Conservation (phyloP, 73 alveolate species). For the Stentor coeruleus region DNA sequence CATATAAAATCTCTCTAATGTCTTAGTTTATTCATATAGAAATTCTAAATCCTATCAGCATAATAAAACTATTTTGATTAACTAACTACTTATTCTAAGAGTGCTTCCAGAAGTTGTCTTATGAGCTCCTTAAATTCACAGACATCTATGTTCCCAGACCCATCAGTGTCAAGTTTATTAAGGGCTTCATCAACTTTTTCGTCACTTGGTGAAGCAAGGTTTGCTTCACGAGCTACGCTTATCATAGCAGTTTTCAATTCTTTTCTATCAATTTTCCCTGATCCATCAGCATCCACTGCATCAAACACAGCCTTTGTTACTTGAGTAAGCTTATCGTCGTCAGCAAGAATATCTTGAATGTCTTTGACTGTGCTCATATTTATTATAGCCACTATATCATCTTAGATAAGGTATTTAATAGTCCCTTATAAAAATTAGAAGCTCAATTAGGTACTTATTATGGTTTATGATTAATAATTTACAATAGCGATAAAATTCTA, state of each 20-base stretch:
- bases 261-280: not conserved
- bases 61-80: too few relatives aligned
- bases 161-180: not conserved
- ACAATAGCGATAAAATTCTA: too few relatives aligned
- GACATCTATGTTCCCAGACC: not conserved
- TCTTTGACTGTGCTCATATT: too few relatives aligned
- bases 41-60: too few relatives aligned
- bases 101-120: not conserved
- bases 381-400: too few relatives aligned
- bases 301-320: not conserved
- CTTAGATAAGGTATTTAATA: too few relatives aligned
- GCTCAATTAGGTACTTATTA: too few relatives aligned
- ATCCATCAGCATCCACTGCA: not conserved
- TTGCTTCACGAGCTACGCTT: not conserved
- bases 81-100: too few relatives aligned
- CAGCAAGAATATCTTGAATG: not conserved
- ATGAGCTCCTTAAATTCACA: not conserved
- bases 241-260: not conserved
- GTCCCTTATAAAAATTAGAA: too few relatives aligned
- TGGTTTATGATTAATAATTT: too few relatives aligned
- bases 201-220: not conserved
- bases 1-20: too few relatives aligned
- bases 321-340: not conserved
- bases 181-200: not conserved
- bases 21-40: too few relatives aligned